phyloP scores from a whole-genome alignment of 306 rosid species.

The Crataegus laevigata region DNA sequence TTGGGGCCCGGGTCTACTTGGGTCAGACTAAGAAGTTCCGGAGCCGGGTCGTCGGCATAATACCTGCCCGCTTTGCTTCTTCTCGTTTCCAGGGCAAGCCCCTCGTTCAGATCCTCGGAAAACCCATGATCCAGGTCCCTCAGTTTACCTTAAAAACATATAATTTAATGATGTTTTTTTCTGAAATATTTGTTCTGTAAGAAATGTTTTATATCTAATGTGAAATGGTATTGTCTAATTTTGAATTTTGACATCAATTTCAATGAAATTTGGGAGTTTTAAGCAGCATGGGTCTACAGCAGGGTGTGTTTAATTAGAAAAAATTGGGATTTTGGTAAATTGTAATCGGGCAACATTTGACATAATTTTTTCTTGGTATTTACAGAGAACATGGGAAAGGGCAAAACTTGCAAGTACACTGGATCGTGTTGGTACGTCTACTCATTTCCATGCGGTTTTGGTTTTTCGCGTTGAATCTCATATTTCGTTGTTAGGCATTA shows the following conservation, averaged over 20 bases:
- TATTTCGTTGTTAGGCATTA: too few species aligned
- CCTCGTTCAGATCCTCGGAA: constrained; percentile 81
- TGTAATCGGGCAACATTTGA: neutral
- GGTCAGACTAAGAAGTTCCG: constrained; percentile 55
- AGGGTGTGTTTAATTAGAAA: neutral
- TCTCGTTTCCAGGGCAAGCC: constrained; percentile 84
- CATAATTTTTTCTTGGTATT: constrained; percentile 6
- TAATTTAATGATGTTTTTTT: neutral
- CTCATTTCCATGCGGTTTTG: constrained; percentile 12
- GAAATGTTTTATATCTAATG: neutral
- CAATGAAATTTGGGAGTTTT: neutral
- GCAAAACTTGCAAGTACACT: constrained; percentile 73
- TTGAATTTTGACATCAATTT: neutral
- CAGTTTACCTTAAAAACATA: neutral
- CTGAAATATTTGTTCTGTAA: neutral
- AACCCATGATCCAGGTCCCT: constrained; percentile 92
- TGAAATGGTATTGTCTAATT: neutral
- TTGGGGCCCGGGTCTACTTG: constrained; percentile 59
- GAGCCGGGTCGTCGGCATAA: constrained; percentile 79
- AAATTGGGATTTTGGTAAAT: neutral
- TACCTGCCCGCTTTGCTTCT: constrained; percentile 92
- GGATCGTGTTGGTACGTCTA: constrained; percentile 77
- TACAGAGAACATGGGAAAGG: constrained; percentile 98
- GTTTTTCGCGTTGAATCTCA: neutral
- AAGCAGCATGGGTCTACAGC: neutral